phyloP scores from a whole-genome alignment of 805 yeast species.

The Barnettozyma populi region DNA sequence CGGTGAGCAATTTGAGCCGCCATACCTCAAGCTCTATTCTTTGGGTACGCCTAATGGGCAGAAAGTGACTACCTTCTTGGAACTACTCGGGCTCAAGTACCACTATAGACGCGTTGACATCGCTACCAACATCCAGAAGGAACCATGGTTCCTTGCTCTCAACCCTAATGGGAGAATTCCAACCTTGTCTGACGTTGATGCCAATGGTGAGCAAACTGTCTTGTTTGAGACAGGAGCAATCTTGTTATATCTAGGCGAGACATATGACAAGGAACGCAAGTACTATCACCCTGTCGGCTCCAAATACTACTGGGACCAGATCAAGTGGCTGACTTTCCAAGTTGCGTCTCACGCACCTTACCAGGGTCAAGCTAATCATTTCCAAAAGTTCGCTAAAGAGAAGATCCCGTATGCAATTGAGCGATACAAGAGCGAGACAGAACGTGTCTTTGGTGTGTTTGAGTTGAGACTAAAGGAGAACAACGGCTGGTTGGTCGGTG shows the following conservation, averaged over 20 bases:
- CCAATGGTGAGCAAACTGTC: conserved; percentile 36
- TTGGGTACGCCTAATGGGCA: conserved; percentile 37
- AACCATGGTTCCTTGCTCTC: conserved; percentile 49
- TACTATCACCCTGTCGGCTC: conserved; percentile 32
- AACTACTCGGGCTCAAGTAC: conserved; percentile 29
- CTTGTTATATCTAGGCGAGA: conserved; percentile 51
- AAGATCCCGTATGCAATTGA: conserved; percentile 49
- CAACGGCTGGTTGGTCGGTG: conserved; percentile 56
- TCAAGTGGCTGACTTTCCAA: conserved; percentile 52
- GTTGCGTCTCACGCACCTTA: conserved; percentile 57
- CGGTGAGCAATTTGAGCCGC: conserved; percentile 29
- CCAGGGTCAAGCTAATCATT: conserved; percentile 57
- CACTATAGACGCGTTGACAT: conserved; percentile 38
- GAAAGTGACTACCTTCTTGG: conserved; percentile 32
- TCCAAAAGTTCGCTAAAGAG: conserved; percentile 39
- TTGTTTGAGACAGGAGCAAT: conserved; percentile 61
- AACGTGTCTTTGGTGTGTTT: conserved; percentile 48
- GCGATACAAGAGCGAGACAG: conserved; percentile 46
- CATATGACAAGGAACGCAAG: conserved; percentile 50
- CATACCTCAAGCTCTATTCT: conserved; percentile 42
- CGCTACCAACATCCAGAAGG: conserved; percentile 40
- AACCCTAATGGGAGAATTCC: conserved; percentile 67
- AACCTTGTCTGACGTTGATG: conserved; percentile 35
- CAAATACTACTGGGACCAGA: conserved; percentile 42
- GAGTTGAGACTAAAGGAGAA: conserved; percentile 45